These are phyloP conservation scores for Vitis hybrid DNA, from an alignment of 177 flowering plant genomes.

Conservation along the genomic window DNA sequence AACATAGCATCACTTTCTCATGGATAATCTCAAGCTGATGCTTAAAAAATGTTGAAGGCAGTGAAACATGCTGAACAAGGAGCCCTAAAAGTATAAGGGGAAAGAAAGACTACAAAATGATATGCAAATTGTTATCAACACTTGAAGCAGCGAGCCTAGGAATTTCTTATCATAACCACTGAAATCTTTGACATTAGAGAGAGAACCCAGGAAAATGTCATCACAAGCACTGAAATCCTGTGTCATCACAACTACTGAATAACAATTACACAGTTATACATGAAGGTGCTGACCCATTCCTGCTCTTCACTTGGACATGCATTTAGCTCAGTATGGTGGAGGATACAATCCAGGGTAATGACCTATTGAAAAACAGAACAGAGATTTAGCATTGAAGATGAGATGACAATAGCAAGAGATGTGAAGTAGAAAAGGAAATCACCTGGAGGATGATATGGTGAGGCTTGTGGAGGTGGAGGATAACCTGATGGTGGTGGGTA, in stretches of 20 bases:
- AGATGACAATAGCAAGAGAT: background rate
- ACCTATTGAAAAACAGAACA: slow-evolving; percentile 26
- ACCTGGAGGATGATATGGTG: slow-evolving; percentile 56
- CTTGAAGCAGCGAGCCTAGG: too few relatives aligned
- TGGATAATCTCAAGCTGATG: too few relatives aligned
- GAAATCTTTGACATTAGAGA: too few relatives aligned
- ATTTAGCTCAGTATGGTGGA: slow-evolving; percentile 38
- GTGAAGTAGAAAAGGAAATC: background rate
- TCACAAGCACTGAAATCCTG: background rate
- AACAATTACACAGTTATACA: background rate
- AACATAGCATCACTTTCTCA: too few relatives aligned
- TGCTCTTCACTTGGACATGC: background rate
- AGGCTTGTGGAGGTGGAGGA: slow-evolving; percentile 33
- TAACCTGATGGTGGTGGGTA: slow-evolving; percentile 42
- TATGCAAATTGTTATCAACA: too few relatives aligned
- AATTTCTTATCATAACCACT: too few relatives aligned
- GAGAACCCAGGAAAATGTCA: too few relatives aligned
- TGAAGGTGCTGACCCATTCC: slow-evolving; percentile 13
- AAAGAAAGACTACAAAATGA: too few relatives aligned
- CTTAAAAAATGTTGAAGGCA: too few relatives aligned
- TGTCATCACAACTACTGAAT: background rate
- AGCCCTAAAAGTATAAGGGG: too few relatives aligned
- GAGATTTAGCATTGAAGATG: background rate
- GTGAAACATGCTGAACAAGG: too few relatives aligned
- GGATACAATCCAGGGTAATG: slow-evolving; percentile 56